A percentile compares a stretch with the other conserved stretches of the same genome.
These are phyloP conservation scores for Tylopilus sp. DNA, from an alignment of 768 basidiomycete species.

Conservation along the genomic window DNA sequence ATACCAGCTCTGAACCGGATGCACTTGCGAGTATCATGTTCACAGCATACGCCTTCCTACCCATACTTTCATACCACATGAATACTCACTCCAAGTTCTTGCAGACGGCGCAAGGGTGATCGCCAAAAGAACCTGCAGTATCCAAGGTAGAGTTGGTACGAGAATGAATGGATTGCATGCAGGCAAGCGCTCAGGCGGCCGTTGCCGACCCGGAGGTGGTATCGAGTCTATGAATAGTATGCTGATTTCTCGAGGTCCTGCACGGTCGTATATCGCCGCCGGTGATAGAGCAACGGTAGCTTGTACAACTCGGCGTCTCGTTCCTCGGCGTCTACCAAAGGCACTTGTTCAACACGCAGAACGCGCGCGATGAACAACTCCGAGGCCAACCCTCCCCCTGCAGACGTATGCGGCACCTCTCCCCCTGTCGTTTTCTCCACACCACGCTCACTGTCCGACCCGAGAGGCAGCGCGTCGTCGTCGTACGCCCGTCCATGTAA, in stretches of 20 bases:
- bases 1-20: no score
- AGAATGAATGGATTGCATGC: no score
- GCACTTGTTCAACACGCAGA: constrained; percentile 50
- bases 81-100: no score
- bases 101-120: no score
- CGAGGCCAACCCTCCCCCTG: constrained; percentile 41
- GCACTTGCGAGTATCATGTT: no score
- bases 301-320: constrained; percentile 26
- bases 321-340: constrained; percentile 16
- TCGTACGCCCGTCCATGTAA: not conserved
- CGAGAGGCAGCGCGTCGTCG: constrained; percentile 12
- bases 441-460: constrained; percentile 5
- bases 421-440: not conserved
- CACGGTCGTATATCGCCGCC: constrained; percentile 55
- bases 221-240: no score
- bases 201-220: no score
- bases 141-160: no score
- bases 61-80: no score
- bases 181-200: no score
- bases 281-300: constrained; percentile 63
- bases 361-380: constrained; percentile 86
- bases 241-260: constrained; percentile 19
- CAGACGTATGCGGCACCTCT: constrained; percentile 20
- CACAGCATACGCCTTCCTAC: no score
- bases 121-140: no score